Conservation (phyloP, 768 basidiomycete species). For the Boletus barrowsii region DNA sequence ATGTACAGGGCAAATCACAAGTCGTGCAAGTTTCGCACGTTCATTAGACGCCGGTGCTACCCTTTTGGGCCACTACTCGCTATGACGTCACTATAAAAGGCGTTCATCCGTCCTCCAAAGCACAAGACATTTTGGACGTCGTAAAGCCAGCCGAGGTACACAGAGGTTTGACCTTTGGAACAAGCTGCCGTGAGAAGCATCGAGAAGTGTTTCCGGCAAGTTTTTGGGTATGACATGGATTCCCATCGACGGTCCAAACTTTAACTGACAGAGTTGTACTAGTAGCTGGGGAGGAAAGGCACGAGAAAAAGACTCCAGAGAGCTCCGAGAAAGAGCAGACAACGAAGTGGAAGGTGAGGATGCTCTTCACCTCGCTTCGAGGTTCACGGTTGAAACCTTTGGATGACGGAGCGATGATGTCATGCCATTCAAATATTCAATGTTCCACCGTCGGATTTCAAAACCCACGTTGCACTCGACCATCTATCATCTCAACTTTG, state of each 20-base stretch:
- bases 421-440: neutral
- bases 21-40: neutral
- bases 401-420: constrained; percentile 8
- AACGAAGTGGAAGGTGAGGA: neutral
- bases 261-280: neutral
- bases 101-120: neutral
- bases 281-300: neutral
- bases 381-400: neutral
- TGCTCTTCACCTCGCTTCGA: neutral
- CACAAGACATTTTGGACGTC: neutral
- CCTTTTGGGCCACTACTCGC: no score
- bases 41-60: neutral
- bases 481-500: neutral
- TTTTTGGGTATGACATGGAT: neutral
- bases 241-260: neutral
- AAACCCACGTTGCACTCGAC: neutral
- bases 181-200: neutral
- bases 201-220: neutral
- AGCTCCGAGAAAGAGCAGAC: neutral
- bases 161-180: neutral
- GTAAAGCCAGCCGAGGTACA: neutral
- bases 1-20: neutral
- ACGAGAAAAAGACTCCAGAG: neutral
- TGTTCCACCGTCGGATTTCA: no score
- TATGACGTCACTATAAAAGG: neutral